phyloP scores from a whole-genome alignment of 2,329 filamentous ascomycete genomes.

The Phaeosphaeriaceae sp. region DNA sequence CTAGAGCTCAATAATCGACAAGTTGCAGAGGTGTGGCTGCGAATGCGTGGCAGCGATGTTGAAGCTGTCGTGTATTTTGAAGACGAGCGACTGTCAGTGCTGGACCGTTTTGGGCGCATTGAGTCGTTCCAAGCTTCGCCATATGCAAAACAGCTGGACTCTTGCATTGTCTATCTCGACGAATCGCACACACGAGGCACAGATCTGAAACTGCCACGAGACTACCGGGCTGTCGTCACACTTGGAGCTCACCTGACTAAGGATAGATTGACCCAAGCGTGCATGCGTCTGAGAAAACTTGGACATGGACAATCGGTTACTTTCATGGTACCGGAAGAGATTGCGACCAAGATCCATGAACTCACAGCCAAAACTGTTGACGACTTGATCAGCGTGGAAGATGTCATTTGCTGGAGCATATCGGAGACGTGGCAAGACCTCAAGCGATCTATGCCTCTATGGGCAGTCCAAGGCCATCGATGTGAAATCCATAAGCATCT shows the following conservation, averaged over 20 bases:
- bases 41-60: conserved; percentile 44
- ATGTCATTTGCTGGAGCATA: conserved; percentile 68
- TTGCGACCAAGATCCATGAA: conserved; percentile 60
- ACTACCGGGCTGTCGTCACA: conserved; percentile 66
- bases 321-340: conserved; percentile 51
- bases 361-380: conserved; percentile 6
- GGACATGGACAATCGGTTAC: conserved; percentile 68
- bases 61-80: conserved; percentile 31
- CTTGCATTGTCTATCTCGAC: conserved; percentile 72
- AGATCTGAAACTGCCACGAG: conserved; percentile 68
- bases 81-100: neutral
- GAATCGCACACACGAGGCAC: conserved; percentile 74
- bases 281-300: conserved; percentile 60
- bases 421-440: conserved; percentile 61
- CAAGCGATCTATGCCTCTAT: no score
- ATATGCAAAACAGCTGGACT: conserved; percentile 39
- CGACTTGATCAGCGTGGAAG: conserved; percentile 54
- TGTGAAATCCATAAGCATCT: no score
- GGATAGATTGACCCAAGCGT: conserved; percentile 55
- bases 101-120: neutral
- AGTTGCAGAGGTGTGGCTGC: conserved; percentile 56
- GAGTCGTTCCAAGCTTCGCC: neutral
- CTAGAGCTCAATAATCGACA: conserved; percentile 59
- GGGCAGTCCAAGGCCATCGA: no score
- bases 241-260: conserved; percentile 68